Conservation (phyloP, 768 basidiomycete genomes). For the Mycena capillaripes region DNA sequence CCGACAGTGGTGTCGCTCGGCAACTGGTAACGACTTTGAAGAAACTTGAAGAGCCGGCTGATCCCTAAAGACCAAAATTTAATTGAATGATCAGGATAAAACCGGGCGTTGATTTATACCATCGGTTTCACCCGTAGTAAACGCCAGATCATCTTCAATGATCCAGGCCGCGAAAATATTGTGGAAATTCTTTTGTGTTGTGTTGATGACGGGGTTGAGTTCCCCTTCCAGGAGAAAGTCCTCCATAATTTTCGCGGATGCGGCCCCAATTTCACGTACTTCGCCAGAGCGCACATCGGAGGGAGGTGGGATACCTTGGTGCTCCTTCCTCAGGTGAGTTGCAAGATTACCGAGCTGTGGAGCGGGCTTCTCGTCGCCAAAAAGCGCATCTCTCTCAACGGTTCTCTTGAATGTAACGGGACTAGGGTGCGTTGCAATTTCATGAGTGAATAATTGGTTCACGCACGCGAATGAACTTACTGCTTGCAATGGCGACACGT, state of each 20-base stretch:
- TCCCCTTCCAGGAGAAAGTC: constrained; percentile 33
- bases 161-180: constrained; percentile 41
- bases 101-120: neutral
- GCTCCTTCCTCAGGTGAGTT: neutral
- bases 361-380: neutral
- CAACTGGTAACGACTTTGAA: constrained; percentile 5
- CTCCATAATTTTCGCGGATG: constrained; percentile 36
- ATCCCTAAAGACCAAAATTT: constrained; percentile 13
- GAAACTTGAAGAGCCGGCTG: constrained; percentile 3
- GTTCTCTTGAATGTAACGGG: neutral
- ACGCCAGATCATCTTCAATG: constrained; percentile 44
- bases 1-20: constrained; percentile 45
- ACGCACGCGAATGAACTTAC: neutral
- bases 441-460: neutral
- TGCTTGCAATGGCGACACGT: constrained; percentile 2
- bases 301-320: neutral
- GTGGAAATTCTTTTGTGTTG: constrained; percentile 35
- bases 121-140: constrained; percentile 40
- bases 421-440: neutral
- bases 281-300: neutral
- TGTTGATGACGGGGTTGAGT: constrained; percentile 34
- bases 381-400: neutral
- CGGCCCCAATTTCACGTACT: neutral
- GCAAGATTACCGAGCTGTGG: constrained; percentile 1
- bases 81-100: neutral